Base-by-base conservation (phyloP, 2,329 filamentous ascomycete genomes). In the Alternaria viburni region DNA sequence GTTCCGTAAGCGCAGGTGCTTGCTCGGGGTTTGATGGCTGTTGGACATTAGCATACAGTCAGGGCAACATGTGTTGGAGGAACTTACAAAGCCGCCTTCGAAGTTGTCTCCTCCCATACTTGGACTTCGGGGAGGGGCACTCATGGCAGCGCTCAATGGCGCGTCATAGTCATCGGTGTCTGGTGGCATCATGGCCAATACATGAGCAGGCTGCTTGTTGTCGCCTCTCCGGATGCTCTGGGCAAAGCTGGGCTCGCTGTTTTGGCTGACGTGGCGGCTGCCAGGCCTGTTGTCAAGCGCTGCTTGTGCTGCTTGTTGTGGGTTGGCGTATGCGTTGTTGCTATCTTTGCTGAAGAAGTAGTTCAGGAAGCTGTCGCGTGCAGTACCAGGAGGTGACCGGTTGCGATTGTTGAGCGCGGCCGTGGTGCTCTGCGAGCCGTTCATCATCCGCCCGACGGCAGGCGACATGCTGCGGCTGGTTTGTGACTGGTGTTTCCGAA, bases 321-420 rank as follows among this genome's bases (percentile, higher is more conserved):
- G 76, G 74, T 70, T 74, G 41, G 69, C 65, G 49, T 71, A 68
- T 43, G 83, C 75, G 63, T 85, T 81, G 43, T 87, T 85, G 50
- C 92, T 92, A 65, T 99, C 96, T 78, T 99, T 98, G 73, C 96
- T 94, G 75, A 99, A 99, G 82, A 99, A 99, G 81, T 99, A 99
- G 81, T 95, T 98, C 66, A 99, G 81, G 84, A 99, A 99, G 1
- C 93, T 96, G 81, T 99, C 96, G 66, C 90, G 88, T 44, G 92
- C 88, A n/a, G 77, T 87, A 26, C 61, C 64, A 19, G 88, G 85
- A 11, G 90, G 89, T 46, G 90, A 90, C 30, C 82, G 82, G 36
- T 88, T 84, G 57, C 90, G 85, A 60, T 80, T 80, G 11, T 93
- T 93, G 72, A 93, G 81, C 11, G 89, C 86, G 30, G 89, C 86